phyloP scores from a whole-genome alignment of 768 basidiomycete genomes.

The Tricholoma furcatifolium region DNA sequence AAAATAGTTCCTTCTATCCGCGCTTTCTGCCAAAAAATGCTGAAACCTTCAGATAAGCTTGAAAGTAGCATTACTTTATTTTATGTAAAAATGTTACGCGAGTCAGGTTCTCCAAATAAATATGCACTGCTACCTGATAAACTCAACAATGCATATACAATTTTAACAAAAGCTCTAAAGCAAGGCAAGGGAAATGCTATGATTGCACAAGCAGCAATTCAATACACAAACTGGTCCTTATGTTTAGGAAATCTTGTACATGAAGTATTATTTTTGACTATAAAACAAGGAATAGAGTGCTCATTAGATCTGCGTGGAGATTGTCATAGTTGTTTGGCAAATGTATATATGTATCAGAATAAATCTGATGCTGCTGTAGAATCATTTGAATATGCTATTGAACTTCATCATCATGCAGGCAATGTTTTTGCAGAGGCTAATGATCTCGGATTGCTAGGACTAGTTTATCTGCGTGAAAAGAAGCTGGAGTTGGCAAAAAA shows the following conservation, averaged over 20 bases:
- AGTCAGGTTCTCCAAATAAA: background rate
- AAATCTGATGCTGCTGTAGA: background rate
- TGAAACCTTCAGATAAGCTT: background rate
- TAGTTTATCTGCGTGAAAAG: background rate
- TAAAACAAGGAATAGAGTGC: background rate
- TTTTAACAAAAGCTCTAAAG: background rate
- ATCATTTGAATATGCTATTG: too few relatives aligned
- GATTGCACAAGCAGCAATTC: background rate
- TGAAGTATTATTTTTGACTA: background rate
- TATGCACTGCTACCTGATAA: background rate
- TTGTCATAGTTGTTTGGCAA: too few relatives aligned
- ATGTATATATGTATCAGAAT: background rate
- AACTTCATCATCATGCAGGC: too few relatives aligned
- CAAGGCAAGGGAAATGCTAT: background rate
- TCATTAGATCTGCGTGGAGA: background rate
- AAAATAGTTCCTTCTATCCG: background rate
- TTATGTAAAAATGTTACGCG: background rate
- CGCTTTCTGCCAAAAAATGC: background rate
- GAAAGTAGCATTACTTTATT: background rate
- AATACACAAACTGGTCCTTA: background rate
- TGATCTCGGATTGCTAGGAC: conserved; percentile 13
- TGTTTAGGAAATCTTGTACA: background rate
- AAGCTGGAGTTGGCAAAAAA: conserved; percentile 14
- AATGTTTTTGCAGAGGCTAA: conserved; percentile 6
- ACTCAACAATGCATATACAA: background rate